Conservation (phyloP, 139 green algal species). For the Asterochloris erici region DNA sequence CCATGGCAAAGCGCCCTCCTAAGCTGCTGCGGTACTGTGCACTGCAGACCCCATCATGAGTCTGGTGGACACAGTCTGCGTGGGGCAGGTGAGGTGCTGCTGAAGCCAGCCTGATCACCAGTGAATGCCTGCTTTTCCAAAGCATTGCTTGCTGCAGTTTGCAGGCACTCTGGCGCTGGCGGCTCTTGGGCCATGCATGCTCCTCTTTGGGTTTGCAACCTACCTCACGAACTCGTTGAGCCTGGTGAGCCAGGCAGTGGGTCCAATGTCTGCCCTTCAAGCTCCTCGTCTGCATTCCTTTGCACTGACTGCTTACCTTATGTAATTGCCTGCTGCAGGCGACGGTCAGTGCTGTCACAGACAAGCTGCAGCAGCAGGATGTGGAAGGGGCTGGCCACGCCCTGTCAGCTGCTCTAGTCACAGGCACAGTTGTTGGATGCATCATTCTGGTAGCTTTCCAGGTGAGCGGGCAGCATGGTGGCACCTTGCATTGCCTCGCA, state of each 20-base stretch:
- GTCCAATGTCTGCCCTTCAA: neutral
- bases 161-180: slow-evolving; percentile 19
- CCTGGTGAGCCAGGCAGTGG: slow-evolving; percentile 1
- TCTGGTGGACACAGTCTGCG: slow-evolving; percentile 69
- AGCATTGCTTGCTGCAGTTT: slow-evolving; percentile 2
- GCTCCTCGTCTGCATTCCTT: neutral
- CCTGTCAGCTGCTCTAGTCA: neutral
- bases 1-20: too few species aligned
- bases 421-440: slow-evolving; percentile 1
- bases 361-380: neutral
- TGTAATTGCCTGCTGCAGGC: neutral
- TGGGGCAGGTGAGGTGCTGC: slow-evolving; percentile 43
- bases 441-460: neutral
- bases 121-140: neutral
- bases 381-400: neutral
- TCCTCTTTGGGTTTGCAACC: slow-evolving; percentile 68
- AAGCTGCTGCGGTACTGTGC: too few species aligned
- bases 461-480: neutral
- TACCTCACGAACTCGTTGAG: slow-evolving; percentile 23
- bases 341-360: neutral
- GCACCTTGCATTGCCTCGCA: neutral
- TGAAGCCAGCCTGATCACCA: neutral
- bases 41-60: slow-evolving; percentile 70
- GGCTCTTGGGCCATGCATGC: slow-evolving; percentile 62
- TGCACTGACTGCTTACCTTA: neutral